phyloP scores from a whole-genome alignment of 2,329 filamentous ascomycete species.

The Massarina eburnea region DNA sequence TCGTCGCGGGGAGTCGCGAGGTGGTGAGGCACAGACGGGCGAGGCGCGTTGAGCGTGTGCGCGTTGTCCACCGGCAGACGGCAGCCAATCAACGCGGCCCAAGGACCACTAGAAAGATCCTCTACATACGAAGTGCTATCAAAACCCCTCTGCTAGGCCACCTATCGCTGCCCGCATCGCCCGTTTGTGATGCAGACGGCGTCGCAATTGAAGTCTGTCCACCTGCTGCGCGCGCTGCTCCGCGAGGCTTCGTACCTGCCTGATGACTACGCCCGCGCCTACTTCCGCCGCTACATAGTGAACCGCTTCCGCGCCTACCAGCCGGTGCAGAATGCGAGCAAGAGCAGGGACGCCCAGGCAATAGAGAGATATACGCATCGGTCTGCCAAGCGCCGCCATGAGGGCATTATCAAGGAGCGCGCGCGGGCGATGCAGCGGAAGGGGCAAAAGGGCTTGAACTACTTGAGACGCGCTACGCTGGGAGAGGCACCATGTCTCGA shows the following conservation, averaged over 20 bases:
- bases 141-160: not conserved
- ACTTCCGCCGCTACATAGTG: constrained; percentile 53
- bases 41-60: constrained; percentile 18
- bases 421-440: constrained; percentile 22
- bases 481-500: constrained; percentile 55
- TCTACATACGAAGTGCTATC: not conserved
- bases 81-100: not conserved
- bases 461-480: constrained; percentile 57
- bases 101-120: not conserved
- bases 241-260: constrained; percentile 64
- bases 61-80: constrained; percentile 3
- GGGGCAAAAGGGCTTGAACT: constrained; percentile 43
- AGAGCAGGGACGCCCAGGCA: constrained; percentile 16
- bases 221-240: constrained; percentile 58
- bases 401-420: constrained; percentile 25
- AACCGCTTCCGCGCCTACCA: constrained; percentile 52
- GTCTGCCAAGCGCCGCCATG: constrained; percentile 22
- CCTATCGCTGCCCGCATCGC: constrained; percentile 2
- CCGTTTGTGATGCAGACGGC: constrained; percentile 10
- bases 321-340: constrained; percentile 25
- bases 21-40: constrained; percentile 2
- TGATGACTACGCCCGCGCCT: constrained; percentile 55
- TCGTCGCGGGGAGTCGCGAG: not conserved
- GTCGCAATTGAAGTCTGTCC: constrained; percentile 34
- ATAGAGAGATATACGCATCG: constrained; percentile 21